These are phyloP conservation scores for Viola odorata DNA, from an alignment of 345 rosid species.

Conservation along the genomic window DNA sequence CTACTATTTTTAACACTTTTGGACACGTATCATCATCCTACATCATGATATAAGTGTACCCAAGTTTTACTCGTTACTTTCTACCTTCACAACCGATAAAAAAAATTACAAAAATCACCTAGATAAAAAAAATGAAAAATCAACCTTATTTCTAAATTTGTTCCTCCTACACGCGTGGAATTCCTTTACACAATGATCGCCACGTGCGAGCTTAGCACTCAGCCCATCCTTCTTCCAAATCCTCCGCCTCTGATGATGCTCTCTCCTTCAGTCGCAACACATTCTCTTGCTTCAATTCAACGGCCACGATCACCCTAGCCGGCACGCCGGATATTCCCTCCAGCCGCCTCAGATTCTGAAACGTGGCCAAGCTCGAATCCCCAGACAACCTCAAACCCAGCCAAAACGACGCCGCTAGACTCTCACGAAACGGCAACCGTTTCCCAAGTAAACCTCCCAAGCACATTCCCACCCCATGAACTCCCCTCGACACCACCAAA, in stretches of 20 bases:
- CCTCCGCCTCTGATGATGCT: background rate
- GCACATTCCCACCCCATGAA: conserved; percentile 23
- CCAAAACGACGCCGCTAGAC: conserved; percentile 46
- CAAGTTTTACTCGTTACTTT: too few relatives aligned
- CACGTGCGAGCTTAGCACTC: conserved; percentile 19
- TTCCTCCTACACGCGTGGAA: background rate
- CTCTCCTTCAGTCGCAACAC: conserved; percentile 4
- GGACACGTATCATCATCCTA: too few relatives aligned
- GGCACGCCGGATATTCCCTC: conserved; percentile 39
- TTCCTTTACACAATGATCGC: background rate
- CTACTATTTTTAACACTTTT: too few relatives aligned
- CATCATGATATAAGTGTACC: too few relatives aligned
- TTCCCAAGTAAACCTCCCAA: conserved; percentile 13
- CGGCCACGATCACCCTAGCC: conserved; percentile 32
- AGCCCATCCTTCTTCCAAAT: conserved; percentile 41
- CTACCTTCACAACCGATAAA: too few relatives aligned
- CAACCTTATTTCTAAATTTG: too few relatives aligned
- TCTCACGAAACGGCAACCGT: conserved; percentile 24
- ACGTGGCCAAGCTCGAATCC: conserved; percentile 16
- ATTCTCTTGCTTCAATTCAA: conserved; percentile 29
- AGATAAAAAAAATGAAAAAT: too few relatives aligned
- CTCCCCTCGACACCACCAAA: conserved; percentile 17
- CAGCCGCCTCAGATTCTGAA: conserved; percentile 29
- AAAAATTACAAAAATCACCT: too few relatives aligned
- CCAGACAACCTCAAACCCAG: conserved; percentile 22